These are phyloP conservation scores for Phascolomyces articulosus DNA, from an alignment of 371 early-diverging fungal species.

Conservation along the genomic window DNA sequence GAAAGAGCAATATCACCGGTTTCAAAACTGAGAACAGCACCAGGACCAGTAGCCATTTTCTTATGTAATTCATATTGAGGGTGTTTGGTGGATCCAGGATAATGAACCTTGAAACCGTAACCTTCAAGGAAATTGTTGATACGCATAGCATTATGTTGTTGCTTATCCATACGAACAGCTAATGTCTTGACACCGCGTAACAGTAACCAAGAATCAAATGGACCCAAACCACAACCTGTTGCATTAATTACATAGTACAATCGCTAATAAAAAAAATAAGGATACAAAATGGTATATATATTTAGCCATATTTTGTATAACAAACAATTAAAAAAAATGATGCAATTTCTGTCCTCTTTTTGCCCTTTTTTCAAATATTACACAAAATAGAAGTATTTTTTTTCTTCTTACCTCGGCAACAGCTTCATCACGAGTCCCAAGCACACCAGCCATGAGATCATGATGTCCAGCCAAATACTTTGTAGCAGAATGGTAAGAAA, in stretches of 20 bases:
- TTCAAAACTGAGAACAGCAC: constrained; percentile 94
- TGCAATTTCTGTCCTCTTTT: not conserved
- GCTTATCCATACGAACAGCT: constrained; percentile 86
- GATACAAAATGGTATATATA: no score
- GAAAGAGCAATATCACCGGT: constrained; percentile 85
- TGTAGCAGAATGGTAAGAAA: constrained; percentile 87
- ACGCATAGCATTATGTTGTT: constrained; percentile 73
- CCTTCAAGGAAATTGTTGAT: constrained; percentile 84
- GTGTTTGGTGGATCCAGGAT: constrained; percentile 86
- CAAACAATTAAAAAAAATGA: constrained; percentile 3
- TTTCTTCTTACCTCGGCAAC: constrained; percentile 68
- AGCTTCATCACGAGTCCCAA: constrained; percentile 68
- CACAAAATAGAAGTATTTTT: not conserved
- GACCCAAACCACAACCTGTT: constrained; percentile 88
- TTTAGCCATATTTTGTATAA: not conserved
- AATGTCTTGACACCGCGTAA: constrained; percentile 90
- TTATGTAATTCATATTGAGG: constrained; percentile 88
- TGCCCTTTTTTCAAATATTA: not conserved
- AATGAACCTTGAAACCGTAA: constrained; percentile 82
- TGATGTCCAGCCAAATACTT: constrained; percentile 94
- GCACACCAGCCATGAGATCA: constrained; percentile 91
- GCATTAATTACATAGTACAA: constrained; percentile 88
- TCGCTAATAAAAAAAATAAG: constrained; percentile 25
- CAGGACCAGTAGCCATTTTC: constrained; percentile 82
- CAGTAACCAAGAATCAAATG: constrained; percentile 88